A percentile compares a stretch with the other conserved stretches of the same genome.
Evolutionary conservation across 208 protist genomes (phyloP).

Genomic region (Acanthamoeba healyi): DNA sequence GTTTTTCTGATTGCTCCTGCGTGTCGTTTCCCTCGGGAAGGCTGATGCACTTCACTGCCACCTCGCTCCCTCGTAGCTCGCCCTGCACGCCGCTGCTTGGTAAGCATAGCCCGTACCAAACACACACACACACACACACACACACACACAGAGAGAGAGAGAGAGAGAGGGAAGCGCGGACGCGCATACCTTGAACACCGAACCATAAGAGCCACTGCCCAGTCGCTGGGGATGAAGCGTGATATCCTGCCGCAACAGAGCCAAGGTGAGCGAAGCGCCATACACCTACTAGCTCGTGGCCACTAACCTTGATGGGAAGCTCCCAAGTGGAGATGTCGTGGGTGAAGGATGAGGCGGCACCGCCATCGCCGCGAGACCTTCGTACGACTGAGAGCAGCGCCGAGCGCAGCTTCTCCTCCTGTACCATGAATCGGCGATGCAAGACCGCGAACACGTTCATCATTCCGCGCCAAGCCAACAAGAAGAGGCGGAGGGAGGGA

Average conservation of each 20-base stretch:
- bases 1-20: not conserved
- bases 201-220: conserved; percentile 10
- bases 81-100: not conserved
- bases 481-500: not conserved
- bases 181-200: conserved; percentile 47
- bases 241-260: not conserved
- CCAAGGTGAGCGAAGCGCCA: not conserved
- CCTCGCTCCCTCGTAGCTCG: conserved; percentile 33
- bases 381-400: not conserved
- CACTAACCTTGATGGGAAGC: conserved; percentile 22
- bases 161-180: too few relatives aligned
- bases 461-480: too few relatives aligned
- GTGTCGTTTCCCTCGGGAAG: not conserved
- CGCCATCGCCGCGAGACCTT: not conserved
- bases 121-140: too few relatives aligned
- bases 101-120: too few relatives aligned
- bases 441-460: too few relatives aligned
- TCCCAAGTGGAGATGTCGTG: conserved; percentile 26
- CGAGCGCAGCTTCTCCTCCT: conserved; percentile 9
- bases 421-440: too few relatives aligned
- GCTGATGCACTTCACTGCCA: conserved; percentile 50
- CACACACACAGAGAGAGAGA: too few relatives aligned
- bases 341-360: not conserved
- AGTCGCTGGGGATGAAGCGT: not conserved
- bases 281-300: too few relatives aligned